Evolutionary conservation across 768 basidiomycete species (phyloP).

Genomic region (Amanita molliuscula): DNA sequence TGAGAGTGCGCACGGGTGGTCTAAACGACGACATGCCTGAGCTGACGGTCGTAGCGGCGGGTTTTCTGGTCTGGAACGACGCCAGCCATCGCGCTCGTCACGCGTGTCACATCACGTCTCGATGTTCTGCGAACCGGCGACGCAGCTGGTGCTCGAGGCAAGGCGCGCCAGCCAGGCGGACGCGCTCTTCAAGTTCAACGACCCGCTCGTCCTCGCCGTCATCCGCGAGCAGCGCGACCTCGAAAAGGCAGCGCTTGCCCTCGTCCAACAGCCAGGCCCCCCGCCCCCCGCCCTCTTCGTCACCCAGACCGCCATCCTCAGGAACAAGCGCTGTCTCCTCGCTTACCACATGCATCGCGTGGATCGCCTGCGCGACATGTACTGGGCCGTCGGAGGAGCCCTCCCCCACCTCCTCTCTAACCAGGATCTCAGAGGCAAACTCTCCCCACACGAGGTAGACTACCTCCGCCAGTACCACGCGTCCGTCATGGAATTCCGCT

Average conservation of each 20-base stretch:
- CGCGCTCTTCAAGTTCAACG: conserved; percentile 86
- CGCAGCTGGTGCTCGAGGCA: conserved; percentile 80
- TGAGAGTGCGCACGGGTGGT: background rate
- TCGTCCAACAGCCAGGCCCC: conserved; percentile 26
- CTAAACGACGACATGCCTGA: conserved; percentile 44
- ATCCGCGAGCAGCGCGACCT: conserved; percentile 89
- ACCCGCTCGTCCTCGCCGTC: conserved; percentile 74
- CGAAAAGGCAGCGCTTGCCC: conserved; percentile 41
- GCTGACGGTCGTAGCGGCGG: conserved; percentile 89
- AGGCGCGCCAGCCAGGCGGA: conserved; percentile 78
- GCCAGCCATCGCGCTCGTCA: conserved; percentile 23
- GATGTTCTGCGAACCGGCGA: conserved; percentile 64
- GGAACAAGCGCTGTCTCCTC: conserved; percentile 93
- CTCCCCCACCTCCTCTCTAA: conserved; percentile 72
- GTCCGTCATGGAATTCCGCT: conserved; percentile 72
- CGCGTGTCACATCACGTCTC: conserved; percentile 6
- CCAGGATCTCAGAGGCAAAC: conserved; percentile 56
- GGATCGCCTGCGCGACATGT: conserved; percentile 76
- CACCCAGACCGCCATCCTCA: conserved; percentile 79
- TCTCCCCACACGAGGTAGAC: conserved; percentile 66
- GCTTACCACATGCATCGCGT: conserved; percentile 87
- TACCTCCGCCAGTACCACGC: conserved; percentile 6
- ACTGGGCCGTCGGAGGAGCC: conserved; percentile 84
- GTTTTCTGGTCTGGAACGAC: conserved; percentile 75
- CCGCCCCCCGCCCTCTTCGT: conserved; percentile 64